Base-by-base conservation (phyloP, 495 filamentous ascomycete species). In the Penicillium longicatenatum region DNA sequence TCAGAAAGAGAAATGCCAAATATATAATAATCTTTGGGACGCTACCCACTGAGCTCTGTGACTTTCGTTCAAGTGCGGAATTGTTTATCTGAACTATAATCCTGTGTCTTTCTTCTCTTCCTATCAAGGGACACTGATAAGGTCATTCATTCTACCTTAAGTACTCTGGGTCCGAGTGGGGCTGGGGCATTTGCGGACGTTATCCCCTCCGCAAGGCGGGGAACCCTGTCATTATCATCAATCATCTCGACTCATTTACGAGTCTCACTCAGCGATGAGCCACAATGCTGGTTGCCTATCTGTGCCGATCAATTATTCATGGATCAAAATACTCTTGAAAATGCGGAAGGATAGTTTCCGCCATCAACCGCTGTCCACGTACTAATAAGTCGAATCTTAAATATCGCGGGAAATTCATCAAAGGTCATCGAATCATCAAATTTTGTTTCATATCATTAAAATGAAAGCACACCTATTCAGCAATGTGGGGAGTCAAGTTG, bases 401-500 rank as follows among this genome's bases (percentile, higher is more conserved):
- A 35, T 26, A 14, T 14, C 31, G 31, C 10, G 31, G 12, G 31
- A 10, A 35, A 12, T 14, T 35, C 1, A 4, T 5, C 4, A 4
- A 26, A 26, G 4, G 26, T 26, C 7, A 26, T 26, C 26, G 26
- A 26, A 26, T 26, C 3, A 26, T 6, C 0, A 26, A 26, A 5
- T 26, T 6, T 26, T 26, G 26, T 26, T 26, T 26, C 26, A 26
- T 2, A 26, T 26, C 26, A 26, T 0, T 26, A 5, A 2, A 5
- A 26, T 26, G 0, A 5, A 26, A 5, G 0, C 3, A 26, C 26
- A 0, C 7, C 26, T 4, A 26, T 26, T 12, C 1, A 35, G 10
- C 6, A 16, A 59, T 57, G 55, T 57, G 8, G 22, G 39, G 17
- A 14, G 55, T 57, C 11, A 51, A 57, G 26, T 35, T 57, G 8